Evolutionary conservation across 2,329 filamentous ascomycete genomes (phyloP).

Genomic region (Claviceps sorghi): DNA sequence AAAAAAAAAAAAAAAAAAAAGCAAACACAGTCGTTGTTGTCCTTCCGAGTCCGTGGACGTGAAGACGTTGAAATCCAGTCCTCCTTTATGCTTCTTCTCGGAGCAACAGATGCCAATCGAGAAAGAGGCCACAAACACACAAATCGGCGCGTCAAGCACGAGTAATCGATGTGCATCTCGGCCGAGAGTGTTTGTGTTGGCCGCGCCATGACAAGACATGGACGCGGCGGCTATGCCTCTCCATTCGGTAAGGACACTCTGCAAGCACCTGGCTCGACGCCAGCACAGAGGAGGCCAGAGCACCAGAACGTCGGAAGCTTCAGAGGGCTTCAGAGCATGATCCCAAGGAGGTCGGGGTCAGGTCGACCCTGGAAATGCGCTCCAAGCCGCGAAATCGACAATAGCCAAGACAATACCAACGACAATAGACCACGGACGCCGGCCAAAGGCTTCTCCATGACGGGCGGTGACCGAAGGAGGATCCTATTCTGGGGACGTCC

Average conservation of each 20-base stretch:
- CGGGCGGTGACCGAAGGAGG: background rate
- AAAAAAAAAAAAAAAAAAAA: background rate
- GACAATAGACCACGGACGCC: conserved; percentile 1
- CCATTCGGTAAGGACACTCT: background rate
- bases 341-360: background rate
- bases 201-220: background rate
- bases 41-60: background rate
- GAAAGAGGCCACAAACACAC: background rate
- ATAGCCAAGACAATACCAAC: conserved; percentile 4
- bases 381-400: background rate
- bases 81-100: background rate
- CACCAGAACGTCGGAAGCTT: background rate
- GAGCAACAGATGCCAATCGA: background rate
- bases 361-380: background rate
- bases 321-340: background rate
- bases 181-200: background rate
- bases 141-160: background rate
- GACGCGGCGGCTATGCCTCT: background rate
- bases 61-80: background rate
- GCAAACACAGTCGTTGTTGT: background rate
- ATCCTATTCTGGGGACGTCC: background rate
- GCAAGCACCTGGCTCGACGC: background rate
- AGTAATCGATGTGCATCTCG: background rate
- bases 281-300: background rate
- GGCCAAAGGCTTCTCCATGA: background rate